Evolutionary conservation across 2,329 filamentous ascomycete genomes (phyloP).

Genomic region (Penicillium aurantiogriseum): DNA sequence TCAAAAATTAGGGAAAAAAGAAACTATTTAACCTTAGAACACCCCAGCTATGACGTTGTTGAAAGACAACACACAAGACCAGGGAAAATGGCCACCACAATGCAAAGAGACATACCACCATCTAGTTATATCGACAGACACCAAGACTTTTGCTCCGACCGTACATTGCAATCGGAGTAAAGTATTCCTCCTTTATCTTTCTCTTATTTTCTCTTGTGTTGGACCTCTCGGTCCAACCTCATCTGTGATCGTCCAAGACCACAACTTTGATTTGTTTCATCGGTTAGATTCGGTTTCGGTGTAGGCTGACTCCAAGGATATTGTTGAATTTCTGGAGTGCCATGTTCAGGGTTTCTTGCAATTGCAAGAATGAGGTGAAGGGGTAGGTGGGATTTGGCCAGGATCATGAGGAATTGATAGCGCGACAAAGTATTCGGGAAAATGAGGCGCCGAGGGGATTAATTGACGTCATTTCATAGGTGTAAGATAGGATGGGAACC

Average conservation of each 20-base stretch:
- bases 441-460: neutral
- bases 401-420: neutral
- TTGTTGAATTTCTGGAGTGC: slow-evolving; percentile 12
- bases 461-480: neutral
- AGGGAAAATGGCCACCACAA: slow-evolving; percentile 4
- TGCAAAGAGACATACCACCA: slow-evolving; percentile 7
- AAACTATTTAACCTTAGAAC: slow-evolving; percentile 1
- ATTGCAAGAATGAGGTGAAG: neutral
- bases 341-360: neutral
- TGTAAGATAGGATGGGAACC: neutral
- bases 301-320: slow-evolving; percentile 1
- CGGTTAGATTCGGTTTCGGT: neutral
- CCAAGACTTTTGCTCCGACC: neutral
- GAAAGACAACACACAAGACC: slow-evolving; percentile 11
- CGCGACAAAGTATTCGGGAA: neutral
- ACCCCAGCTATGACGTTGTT: slow-evolving; percentile 13
- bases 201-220: neutral
- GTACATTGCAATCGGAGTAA: neutral
- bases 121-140: slow-evolving; percentile 3
- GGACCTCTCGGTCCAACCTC: neutral
- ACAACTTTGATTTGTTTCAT: neutral
- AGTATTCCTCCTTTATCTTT: neutral
- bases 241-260: slow-evolving; percentile 5
- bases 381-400: neutral
- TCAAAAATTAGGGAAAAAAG: neutral